Percentiles rank a stretch among this genome's conserved stretches.
Conservation (phyloP, 108 stramenopile genomes). For the Fragilaria crotonensis region DNA sequence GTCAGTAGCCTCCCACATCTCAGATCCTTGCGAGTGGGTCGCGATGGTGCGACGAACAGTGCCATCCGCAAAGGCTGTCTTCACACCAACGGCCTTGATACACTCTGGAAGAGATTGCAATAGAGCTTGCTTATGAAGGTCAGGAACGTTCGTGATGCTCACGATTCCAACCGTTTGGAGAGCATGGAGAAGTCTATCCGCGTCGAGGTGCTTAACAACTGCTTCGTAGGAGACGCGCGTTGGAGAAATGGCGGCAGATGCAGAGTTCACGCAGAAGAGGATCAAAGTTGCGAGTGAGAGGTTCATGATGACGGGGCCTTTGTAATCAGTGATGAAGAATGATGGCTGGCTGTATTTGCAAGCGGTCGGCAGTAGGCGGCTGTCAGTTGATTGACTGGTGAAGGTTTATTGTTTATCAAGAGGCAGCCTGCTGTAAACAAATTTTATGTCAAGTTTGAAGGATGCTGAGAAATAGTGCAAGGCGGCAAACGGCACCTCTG, state of each 20-base stretch:
- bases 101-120: constrained; percentile 9
- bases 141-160: constrained; percentile 23
- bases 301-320: no score
- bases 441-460: no score
- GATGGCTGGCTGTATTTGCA: no score
- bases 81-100: constrained; percentile 3
- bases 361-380: no score
- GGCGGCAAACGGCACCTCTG: no score
- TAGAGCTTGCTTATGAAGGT: not conserved
- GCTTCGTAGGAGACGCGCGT: constrained; percentile 6
- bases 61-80: constrained; percentile 22
- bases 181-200: constrained; percentile 10
- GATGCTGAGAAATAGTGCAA: no score
- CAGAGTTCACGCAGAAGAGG: no score
- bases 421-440: no score
- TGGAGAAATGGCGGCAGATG: constrained; percentile 1
- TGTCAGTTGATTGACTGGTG: no score
- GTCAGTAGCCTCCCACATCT: not conserved
- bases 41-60: constrained; percentile 32
- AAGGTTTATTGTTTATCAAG: no score
- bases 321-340: no score
- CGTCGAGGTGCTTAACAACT: not conserved
- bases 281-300: no score
- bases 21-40: constrained; percentile 10
- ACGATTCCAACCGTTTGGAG: constrained; percentile 26